phyloP scores from a whole-genome alignment of 2,329 filamentous ascomycete species.

The Penicillium sumatraense region DNA sequence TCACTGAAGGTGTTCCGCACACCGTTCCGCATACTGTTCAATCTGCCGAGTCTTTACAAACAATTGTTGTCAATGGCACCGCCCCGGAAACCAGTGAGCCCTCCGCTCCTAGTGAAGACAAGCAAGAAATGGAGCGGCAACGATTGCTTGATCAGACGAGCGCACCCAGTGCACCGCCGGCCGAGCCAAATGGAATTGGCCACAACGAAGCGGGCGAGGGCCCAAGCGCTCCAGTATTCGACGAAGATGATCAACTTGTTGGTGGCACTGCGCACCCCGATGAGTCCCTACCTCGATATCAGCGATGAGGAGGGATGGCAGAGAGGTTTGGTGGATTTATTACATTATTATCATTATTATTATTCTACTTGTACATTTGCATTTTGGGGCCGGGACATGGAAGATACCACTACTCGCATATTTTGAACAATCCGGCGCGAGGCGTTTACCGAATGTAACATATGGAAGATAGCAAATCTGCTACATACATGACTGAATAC shows the following conservation, averaged over 20 bases:
- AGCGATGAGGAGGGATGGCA: conserved; percentile 40
- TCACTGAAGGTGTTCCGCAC: conserved; percentile 24
- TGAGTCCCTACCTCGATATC: conserved; percentile 51
- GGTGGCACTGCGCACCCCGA: conserved; percentile 41
- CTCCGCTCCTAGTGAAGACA: conserved; percentile 64
- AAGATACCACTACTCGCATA: conserved; percentile 40
- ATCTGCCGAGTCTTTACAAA: conserved; percentile 38
- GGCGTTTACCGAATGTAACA: conserved; percentile 26
- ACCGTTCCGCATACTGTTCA: conserved; percentile 29
- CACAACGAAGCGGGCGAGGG: conserved; percentile 18
- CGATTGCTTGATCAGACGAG: conserved; percentile 68
- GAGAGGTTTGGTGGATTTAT: conserved; percentile 3
- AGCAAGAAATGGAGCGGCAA: conserved; percentile 74
- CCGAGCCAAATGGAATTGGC: conserved; percentile 21
- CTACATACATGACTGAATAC: background rate
- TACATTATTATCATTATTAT: conserved; percentile 13
- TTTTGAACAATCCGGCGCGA: conserved; percentile 20
- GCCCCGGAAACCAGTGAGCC: conserved; percentile 48
- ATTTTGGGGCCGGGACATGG: conserved; percentile 35
- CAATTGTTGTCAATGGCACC: conserved; percentile 36
- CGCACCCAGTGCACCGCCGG: conserved; percentile 52
- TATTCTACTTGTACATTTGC: conserved; percentile 30
- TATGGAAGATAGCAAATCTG: conserved; percentile 8
- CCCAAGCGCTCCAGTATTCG: conserved; percentile 65
- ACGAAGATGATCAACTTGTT: conserved; percentile 57